Evolutionary conservation across 2,329 filamentous ascomycete genomes (phyloP), one percentile per base, ranked within the genome.

Genomic region (Colletotrichum kahawae): DNA sequence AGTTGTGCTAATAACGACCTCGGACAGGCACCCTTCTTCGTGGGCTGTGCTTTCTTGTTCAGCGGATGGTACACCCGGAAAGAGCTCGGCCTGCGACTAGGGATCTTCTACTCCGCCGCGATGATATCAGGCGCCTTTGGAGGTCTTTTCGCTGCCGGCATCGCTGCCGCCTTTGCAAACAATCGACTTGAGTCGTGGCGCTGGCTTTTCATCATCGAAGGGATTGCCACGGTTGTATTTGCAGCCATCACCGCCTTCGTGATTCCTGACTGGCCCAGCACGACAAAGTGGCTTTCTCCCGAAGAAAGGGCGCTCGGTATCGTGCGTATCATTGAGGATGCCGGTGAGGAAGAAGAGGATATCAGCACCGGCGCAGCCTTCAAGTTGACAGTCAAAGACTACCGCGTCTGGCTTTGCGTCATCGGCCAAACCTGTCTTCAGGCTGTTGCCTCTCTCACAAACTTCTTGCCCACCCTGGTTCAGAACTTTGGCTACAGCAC

Each of bases 151-250:
- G 81, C 81, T 0, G 81, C 80, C n/a, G 80, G 77, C 0, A 82
- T 82, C 8, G 57, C 65, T 7, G 75, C 72, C 4, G 72, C 72
- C 0, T 75, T 77, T n/a, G 59, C 67, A 0, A 31, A 75, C 54
- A 64, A 75, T 21, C 87, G 87, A 0, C 81, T 90, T 2, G 81
- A 82, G 2, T 88, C 88, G 1, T 90, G 88, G 88, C 78, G 87
- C 60, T 90, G 88, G 88, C 80, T 89, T 0, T 90, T 90, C 72
- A 87, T 88, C 34, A 81, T 86, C 0, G 87, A 89, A 71, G 86
- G 87, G 2, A 80, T 85, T 14, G 84, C 88, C 63, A 78, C 78
- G 5, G 66, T 79, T 2, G 64, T 75, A 4, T 75, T 78, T 18
- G 77, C 77, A 2, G 43, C 62, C 3, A 13, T 75, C 24, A 74